A percentile compares a stretch with the other conserved stretches of the same genome.
phyloP scores from a whole-genome alignment of 225 moss, liverwort and hornwort genomes.

The Climacium dendroides region DNA sequence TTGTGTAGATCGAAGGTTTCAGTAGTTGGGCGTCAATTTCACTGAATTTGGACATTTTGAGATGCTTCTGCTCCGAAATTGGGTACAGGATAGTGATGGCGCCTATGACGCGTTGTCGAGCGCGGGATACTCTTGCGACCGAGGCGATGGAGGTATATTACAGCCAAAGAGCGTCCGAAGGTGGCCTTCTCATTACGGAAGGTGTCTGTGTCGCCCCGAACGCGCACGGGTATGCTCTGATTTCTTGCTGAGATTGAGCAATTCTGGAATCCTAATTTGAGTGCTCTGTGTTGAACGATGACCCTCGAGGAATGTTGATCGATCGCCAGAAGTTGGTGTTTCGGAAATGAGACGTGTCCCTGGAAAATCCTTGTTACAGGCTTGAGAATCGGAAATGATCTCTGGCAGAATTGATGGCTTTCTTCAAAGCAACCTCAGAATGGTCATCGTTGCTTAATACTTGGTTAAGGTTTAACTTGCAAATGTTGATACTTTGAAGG shows the following conservation, averaged over 20 bases:
- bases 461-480: neutral
- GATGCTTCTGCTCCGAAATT: neutral
- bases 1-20: neutral
- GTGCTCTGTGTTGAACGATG: neutral
- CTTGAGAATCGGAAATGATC: neutral
- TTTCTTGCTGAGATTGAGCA: neutral
- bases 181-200: neutral
- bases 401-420: neutral
- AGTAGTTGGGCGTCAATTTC: neutral
- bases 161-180: neutral
- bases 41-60: neutral
- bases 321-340: neutral
- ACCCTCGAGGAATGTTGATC: neutral
- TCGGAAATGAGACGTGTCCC: neutral
- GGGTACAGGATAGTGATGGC: neutral
- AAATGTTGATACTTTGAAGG: neutral
- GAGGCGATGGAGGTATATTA: neutral
- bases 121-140: neutral
- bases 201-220: conserved; percentile 9
- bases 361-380: neutral
- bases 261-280: neutral
- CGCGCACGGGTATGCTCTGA: neutral
- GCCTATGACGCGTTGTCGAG: neutral
- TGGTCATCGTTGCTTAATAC: neutral
- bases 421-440: no score